Conservation (phyloP, 1,139 yeast genomes). For the Candida sp. region DNA sequence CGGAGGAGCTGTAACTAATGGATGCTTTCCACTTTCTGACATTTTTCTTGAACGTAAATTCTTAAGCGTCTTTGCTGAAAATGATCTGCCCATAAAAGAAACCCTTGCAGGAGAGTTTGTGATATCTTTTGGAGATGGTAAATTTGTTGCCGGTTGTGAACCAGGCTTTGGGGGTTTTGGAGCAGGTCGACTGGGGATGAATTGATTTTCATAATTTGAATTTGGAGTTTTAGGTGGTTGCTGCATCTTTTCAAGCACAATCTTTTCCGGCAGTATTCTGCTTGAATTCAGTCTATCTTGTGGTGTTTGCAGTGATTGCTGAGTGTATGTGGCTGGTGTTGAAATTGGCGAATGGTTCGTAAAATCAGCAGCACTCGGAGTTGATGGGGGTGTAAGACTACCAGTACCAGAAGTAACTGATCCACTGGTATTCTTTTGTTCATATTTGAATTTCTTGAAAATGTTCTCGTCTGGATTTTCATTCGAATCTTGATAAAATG, state of each 20-base stretch:
- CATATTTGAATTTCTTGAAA: conserved; percentile 65
- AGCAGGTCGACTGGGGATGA: conserved; percentile 67
- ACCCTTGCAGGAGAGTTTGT: conserved; percentile 9
- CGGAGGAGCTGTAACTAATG: conserved; percentile 17
- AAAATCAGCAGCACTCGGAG: conserved; percentile 16
- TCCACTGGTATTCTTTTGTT: conserved; percentile 14
- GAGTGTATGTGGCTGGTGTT: background rate
- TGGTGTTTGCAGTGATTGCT: no score
- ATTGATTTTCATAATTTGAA: conserved; percentile 37
- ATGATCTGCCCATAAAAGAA: conserved; percentile 31
- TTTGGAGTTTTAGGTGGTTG: conserved; percentile 14
- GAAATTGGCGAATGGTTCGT: conserved; percentile 7
- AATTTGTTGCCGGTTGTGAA: conserved; percentile 5
- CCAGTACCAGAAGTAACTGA: conserved; percentile 17
- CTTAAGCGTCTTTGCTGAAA: conserved; percentile 39
- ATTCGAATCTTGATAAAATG: conserved; percentile 72
- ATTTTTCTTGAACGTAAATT: conserved; percentile 24
- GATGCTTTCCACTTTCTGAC: conserved; percentile 16
- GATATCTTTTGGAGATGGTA: background rate
- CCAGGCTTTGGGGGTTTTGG: conserved; percentile 47
- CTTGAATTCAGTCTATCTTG: background rate
- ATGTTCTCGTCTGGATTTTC: conserved; percentile 68
- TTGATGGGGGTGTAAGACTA: conserved; percentile 23
- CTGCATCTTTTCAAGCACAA: background rate
- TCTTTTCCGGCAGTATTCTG: conserved; percentile 3